Conservation (phyloP, 2,329 filamentous ascomycete species). For the Cercospora zeae-maydis region DNA sequence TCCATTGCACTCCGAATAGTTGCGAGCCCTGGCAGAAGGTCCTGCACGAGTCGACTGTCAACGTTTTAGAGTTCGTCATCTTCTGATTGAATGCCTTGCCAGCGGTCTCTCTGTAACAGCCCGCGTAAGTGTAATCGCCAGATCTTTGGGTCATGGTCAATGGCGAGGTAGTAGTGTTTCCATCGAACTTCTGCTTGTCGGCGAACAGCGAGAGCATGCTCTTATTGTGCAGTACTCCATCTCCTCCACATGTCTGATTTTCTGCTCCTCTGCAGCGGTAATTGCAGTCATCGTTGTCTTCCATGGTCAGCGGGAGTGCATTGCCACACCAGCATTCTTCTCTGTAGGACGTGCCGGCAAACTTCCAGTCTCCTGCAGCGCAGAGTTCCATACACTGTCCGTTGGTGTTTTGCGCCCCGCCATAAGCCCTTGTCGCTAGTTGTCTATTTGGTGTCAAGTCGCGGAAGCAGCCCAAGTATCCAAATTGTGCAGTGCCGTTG, state of each 20-base stretch:
- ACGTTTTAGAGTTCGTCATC: slow-evolving; percentile 22
- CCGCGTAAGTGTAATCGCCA: slow-evolving; percentile 25
- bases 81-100: slow-evolving; percentile 20
- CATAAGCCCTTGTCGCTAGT: slow-evolving; percentile 30
- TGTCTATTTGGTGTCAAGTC: slow-evolving; percentile 28
- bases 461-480: slow-evolving; percentile 35
- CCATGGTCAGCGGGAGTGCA: slow-evolving; percentile 6
- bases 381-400: slow-evolving; percentile 35
- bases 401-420: slow-evolving; percentile 32
- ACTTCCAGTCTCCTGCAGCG: slow-evolving; percentile 31
- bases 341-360: slow-evolving; percentile 39
- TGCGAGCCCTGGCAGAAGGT: slow-evolving; percentile 30
- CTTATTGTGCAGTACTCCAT: not conserved
- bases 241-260: slow-evolving; percentile 32
- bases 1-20: slow-evolving; percentile 39
- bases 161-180: slow-evolving; percentile 25
- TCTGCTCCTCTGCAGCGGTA: slow-evolving; percentile 29
- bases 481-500: slow-evolving; percentile 7
- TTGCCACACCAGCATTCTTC: slow-evolving; percentile 26
- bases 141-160: slow-evolving; percentile 26
- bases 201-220: slow-evolving; percentile 20
- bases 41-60: slow-evolving; percentile 40
- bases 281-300: slow-evolving; percentile 18
- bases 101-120: slow-evolving; percentile 20
- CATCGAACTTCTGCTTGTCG: slow-evolving; percentile 28